A percentile compares a stretch with the other conserved stretches of the same genome.
phyloP scores from a whole-genome alignment of 2,329 filamentous ascomycete species.

The Arthrobotrys megalospora region DNA sequence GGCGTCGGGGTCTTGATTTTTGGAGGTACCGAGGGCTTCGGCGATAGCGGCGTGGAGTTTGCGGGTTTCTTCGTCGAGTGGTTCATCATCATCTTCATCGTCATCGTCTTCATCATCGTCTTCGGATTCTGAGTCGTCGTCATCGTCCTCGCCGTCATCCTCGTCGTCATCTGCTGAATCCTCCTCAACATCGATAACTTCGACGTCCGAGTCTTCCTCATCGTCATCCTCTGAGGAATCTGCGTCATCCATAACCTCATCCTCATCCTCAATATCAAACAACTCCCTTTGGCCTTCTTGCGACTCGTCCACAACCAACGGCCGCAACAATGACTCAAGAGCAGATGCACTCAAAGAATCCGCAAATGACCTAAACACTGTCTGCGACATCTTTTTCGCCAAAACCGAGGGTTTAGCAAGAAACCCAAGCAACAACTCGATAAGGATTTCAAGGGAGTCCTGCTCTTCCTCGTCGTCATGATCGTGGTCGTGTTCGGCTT shows the following conservation, averaged over 20 bases:
- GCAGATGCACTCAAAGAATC: conserved; percentile 80
- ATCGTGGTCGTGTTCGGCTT: conserved; percentile 67
- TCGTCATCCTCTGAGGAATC: conserved; percentile 69
- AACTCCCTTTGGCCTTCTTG: conserved; percentile 86
- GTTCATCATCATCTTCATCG: conserved; percentile 69
- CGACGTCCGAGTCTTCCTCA: conserved; percentile 69
- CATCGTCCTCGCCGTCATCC: conserved; percentile 69
- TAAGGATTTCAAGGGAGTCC: conserved; percentile 78
- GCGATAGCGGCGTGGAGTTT: conserved; percentile 82
- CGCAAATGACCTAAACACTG: conserved; percentile 88
- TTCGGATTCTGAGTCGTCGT: conserved; percentile 68
- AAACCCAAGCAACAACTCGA: conserved; percentile 92
- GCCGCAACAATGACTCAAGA: conserved; percentile 76
- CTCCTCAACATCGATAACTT: conserved; percentile 70
- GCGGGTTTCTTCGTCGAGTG: conserved; percentile 68
- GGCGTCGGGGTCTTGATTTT: conserved; percentile 67
- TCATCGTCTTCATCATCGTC: conserved; percentile 68
- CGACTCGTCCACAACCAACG: conserved; percentile 84
- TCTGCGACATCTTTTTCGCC: conserved; percentile 86
- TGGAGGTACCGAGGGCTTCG: conserved; percentile 80
- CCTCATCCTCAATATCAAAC: conserved; percentile 78
- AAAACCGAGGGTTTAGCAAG: conserved; percentile 86
- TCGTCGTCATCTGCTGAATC: conserved; percentile 66
- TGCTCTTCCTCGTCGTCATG: conserved; percentile 72
- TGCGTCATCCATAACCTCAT: conserved; percentile 70